Evolutionary conservation across 192 early-diverging fungal genomes (phyloP).

Genomic region (Linnemannia exigua): DNA sequence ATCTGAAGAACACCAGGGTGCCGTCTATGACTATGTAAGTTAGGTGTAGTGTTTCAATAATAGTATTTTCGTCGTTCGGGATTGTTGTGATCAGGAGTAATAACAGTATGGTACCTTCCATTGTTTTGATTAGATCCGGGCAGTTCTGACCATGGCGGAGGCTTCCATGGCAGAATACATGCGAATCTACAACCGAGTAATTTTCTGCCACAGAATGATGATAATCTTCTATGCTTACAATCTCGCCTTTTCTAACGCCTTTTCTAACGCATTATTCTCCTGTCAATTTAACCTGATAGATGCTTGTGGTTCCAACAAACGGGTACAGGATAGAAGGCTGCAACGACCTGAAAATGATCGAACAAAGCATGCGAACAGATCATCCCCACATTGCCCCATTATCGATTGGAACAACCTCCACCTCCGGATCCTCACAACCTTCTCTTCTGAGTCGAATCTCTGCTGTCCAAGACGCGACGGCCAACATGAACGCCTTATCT

Average conservation of each 20-base stretch:
- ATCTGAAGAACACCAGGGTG: conserved; percentile 4
- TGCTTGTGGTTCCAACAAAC: conserved; percentile 31
- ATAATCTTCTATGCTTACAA: neutral
- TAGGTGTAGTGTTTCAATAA: no score
- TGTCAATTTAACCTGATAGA: conserved; percentile 2
- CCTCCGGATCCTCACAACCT: neutral
- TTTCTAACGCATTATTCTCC: neutral
- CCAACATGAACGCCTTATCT: neutral
- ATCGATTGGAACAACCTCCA: neutral
- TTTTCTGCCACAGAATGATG: neutral
- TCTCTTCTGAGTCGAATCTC: conserved; percentile 25
- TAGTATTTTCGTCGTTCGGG: neutral
- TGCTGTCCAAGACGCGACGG: neutral
- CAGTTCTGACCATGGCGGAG: conserved; percentile 16
- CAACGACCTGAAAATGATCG: conserved; percentile 40
- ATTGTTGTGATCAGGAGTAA: neutral
- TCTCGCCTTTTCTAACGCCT: neutral
- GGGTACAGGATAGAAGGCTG: conserved; percentile 49
- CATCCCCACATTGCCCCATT: neutral
- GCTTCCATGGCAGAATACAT: conserved; percentile 31
- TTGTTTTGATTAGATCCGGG: conserved; percentile 8
- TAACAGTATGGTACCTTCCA: neutral
- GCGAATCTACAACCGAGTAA: conserved; percentile 35
- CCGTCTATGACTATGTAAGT: conserved; percentile 36
- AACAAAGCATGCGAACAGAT: conserved; percentile 6